Evolutionary conservation across 164 flowering plant species (phyloP), one percentile per base, ranked within the genome.

Genomic region (Tinospora cordifolia): DNA sequence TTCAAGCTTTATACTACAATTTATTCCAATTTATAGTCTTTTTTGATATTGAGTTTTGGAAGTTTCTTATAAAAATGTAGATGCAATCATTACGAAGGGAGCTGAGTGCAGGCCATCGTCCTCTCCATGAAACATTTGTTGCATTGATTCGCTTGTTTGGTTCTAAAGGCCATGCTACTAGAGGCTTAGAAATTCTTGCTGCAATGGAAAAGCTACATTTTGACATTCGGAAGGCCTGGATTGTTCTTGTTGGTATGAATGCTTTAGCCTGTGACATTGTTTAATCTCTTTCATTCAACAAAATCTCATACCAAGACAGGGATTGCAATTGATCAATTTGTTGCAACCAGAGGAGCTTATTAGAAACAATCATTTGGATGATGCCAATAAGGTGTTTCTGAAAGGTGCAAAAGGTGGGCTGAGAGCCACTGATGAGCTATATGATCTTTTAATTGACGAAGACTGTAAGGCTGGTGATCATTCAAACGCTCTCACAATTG

Each of bases 381-480:
- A 88, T 80, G 97, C 97, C 69, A 94, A 91, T 75, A 81, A 72
- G 60, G 97, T 94, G 68, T 91, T 94, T 73, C 79, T 94, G 69
- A 92, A 83, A 81, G 98, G 98, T 65, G 87, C 92, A 41, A 77
- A 86, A 82, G 96, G 91, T 68, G 97, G 96, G 13, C 70, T 91
- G 25, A 86, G 89, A 79, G 97, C 97, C 68, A 90, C 97, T 24
- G 92, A 91, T 81, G 85, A 87, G 70, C 71, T 94, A 4, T 94
- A 94, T 79, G 97, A 94, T 82, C 87, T 88, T 26, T 24, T 94
- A 72, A 92, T 94, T 75, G 84, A 80, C 72, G 97, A 89, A 80
- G 96, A 92, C 59, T 94, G 99, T 79, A 91, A 87, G 81, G 89
- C 70, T 27, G 97, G 98, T 30, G 98, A 94, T 75, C 98, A 94